Percentiles rank a stretch among this genome's conserved stretches.
Evolutionary conservation across 164 flowering plant species (phyloP).

Genomic region (Sedum album): DNA sequence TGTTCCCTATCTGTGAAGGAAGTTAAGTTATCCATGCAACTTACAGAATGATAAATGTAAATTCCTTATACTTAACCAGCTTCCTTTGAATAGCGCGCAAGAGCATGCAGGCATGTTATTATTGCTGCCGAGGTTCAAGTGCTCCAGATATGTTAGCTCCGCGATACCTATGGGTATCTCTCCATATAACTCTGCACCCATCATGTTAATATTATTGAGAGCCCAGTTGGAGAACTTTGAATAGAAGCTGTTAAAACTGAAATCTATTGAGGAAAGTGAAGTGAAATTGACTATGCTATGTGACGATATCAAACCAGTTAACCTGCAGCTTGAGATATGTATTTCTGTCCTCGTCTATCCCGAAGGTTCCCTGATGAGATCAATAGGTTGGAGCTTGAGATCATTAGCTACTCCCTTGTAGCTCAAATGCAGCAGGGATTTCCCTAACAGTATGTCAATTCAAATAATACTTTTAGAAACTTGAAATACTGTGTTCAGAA

Average conservation of each 20-base stretch:
- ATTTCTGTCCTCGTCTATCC: no score
- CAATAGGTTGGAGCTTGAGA: no score
- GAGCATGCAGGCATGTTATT: neutral
- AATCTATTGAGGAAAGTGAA: slow-evolving; percentile 10
- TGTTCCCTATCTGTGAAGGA: slow-evolving; percentile 1
- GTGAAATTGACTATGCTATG: slow-evolving; percentile 6
- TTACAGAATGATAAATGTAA: neutral
- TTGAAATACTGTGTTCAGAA: no score
- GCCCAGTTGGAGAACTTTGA: no score
- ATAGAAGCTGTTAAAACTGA: neutral
- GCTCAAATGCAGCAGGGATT: no score
- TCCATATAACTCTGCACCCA: neutral
- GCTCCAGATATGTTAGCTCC: neutral
- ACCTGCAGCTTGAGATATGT: slow-evolving; percentile 1
- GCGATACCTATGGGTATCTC: neutral
- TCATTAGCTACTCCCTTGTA: no score
- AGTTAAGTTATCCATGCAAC: slow-evolving; percentile 5
- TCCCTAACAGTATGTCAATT: no score
- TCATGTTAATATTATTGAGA: neutral
- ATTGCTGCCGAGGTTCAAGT: neutral
- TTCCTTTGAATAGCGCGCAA: neutral
- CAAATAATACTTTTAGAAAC: no score
- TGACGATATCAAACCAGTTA: neutral
- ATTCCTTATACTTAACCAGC: neutral
- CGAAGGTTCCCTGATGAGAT: no score